Percentiles rank a stretch among this genome's conserved stretches.
Evolutionary conservation across 2,329 filamentous ascomycete genomes (phyloP).

Genomic region (Fusarium fujikuroi): DNA sequence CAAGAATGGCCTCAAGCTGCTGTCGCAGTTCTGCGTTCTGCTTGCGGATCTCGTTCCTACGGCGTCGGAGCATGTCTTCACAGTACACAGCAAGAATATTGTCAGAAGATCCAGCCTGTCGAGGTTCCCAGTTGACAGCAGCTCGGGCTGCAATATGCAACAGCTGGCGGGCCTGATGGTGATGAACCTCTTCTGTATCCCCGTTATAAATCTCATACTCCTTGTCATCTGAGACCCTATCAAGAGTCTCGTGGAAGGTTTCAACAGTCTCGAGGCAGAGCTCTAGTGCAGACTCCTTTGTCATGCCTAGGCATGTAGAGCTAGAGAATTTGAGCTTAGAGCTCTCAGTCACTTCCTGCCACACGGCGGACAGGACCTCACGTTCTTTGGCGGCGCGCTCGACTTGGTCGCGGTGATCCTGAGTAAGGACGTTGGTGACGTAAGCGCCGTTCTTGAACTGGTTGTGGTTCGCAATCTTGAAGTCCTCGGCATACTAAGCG

Average conservation of each 20-base stretch:
- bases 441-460: not conserved
- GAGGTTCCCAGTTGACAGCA: conserved; percentile 26
- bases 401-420: conserved; percentile 25
- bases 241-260: conserved; percentile 7
- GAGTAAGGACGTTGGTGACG: conserved; percentile 22
- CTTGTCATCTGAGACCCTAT: conserved; percentile 1
- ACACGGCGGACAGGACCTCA: conserved; percentile 6
- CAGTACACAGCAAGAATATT: conserved; percentile 21
- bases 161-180: conserved; percentile 24
- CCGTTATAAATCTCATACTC: not conserved
- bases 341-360: not conserved
- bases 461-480: conserved; percentile 7
- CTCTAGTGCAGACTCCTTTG: not conserved
- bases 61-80: conserved; percentile 17
- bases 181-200: not conserved
- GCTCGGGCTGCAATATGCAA: conserved; percentile 33
- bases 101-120: not conserved
- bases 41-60: conserved; percentile 6
- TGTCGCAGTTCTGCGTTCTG: conserved; percentile 6
- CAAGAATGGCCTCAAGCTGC: conserved; percentile 16
- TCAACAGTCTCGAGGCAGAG: conserved; percentile 28
- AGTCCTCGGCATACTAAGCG: conserved; percentile 37
- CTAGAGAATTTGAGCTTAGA: not conserved
- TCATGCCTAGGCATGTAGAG: not conserved
- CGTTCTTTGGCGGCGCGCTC: conserved; percentile 21